phyloP scores from a whole-genome alignment of 1,284 basidiomycete genomes.

The Cutaneotrichosporon arboriforme region DNA sequence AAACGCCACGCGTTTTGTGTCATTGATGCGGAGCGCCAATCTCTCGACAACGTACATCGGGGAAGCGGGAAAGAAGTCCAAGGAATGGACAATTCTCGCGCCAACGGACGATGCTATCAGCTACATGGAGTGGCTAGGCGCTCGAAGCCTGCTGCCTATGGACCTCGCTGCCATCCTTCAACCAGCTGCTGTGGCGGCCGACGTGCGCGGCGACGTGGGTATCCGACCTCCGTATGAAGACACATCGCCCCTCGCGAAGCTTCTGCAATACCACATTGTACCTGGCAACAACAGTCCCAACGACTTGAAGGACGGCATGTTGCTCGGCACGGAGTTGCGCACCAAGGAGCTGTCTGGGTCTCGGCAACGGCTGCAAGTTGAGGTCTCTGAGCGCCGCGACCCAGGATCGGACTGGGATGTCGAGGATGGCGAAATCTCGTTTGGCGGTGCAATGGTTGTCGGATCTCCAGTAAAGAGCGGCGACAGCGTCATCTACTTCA shows the following conservation, averaged over 20 bases:
- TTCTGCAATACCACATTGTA: constrained; percentile 72
- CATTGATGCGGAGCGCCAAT: constrained; percentile 73
- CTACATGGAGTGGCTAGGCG: constrained; percentile 22
- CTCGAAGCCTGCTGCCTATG: neutral
- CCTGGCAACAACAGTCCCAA: constrained; percentile 65
- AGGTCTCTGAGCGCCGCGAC: constrained; percentile 51
- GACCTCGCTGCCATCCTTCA: neutral
- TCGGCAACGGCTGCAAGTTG: constrained; percentile 68
- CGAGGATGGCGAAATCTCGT: constrained; percentile 59
- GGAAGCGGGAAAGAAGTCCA: constrained; percentile 42
- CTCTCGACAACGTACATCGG: constrained; percentile 69
- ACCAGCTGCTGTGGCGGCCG: neutral
- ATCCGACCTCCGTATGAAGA: constrained; percentile 12
- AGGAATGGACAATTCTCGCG: constrained; percentile 73
- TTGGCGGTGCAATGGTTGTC: constrained; percentile 76
- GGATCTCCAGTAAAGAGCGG: constrained; percentile 61
- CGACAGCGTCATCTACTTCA: constrained; percentile 80
- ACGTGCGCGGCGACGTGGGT: neutral
- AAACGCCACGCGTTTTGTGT: constrained; percentile 86
- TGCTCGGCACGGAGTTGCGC: constrained; percentile 71
- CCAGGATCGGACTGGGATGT: constrained; percentile 48
- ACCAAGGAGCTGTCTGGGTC: constrained; percentile 62
- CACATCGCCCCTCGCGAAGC: constrained; percentile 32
- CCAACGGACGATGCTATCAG: constrained; percentile 78
- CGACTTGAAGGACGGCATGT: constrained; percentile 65